Conservation (phyloP, 371 early-diverging fungal genomes). For the Mortierella sp. region DNA sequence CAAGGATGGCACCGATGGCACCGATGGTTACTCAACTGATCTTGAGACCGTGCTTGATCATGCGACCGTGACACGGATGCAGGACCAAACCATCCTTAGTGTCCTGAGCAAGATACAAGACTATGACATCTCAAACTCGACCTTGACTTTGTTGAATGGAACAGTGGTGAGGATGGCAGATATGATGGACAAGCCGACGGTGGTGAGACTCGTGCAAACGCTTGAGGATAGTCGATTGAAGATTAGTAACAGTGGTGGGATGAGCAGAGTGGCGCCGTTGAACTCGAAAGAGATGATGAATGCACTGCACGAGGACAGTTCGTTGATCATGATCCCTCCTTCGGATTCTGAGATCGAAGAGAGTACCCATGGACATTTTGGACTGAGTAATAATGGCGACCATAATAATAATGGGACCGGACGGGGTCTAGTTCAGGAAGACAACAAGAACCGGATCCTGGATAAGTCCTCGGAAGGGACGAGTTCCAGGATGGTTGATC, state of each 20-base stretch:
- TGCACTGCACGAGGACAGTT: background rate
- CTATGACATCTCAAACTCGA: background rate
- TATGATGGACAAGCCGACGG: slow-evolving; percentile 13
- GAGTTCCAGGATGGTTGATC: too few relatives aligned
- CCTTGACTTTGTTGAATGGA: slow-evolving; percentile 6
- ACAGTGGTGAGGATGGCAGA: background rate
- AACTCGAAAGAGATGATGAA: background rate
- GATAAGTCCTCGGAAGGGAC: too few relatives aligned
- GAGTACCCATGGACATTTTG: too few relatives aligned
- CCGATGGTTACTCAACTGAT: background rate
- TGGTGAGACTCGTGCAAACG: background rate
- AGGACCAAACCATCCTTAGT: slow-evolving; percentile 9
- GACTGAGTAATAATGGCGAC: too few relatives aligned
- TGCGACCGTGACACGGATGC: background rate
- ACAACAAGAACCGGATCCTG: too few relatives aligned
- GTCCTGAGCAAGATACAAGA: slow-evolving; percentile 2
- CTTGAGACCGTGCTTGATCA: slow-evolving; percentile 4
- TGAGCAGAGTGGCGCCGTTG: background rate
- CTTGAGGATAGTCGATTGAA: background rate
- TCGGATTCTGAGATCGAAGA: background rate
- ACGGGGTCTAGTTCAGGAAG: too few relatives aligned
- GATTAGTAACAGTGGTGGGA: background rate
- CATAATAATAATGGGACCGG: too few relatives aligned
- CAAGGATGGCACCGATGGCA: background rate
- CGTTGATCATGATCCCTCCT: background rate